phyloP scores from a whole-genome alignment of 2,329 filamentous ascomycete species.

The Pezicula rhizophila region DNA sequence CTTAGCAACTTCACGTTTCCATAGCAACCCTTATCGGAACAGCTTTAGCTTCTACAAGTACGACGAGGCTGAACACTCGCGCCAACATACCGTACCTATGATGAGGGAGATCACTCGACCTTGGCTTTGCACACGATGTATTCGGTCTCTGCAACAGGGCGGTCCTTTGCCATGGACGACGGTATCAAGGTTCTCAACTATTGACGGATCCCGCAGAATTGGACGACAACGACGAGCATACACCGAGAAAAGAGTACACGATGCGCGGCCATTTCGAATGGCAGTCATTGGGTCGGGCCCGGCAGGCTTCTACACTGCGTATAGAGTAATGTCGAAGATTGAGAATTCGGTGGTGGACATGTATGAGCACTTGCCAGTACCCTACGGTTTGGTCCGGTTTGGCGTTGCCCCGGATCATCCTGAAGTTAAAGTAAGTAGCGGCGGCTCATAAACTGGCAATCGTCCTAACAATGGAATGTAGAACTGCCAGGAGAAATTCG shows the following conservation, averaged over 20 bases:
- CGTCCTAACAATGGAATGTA: slow-evolving; percentile 30
- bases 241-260: slow-evolving; percentile 16
- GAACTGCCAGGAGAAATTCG: slow-evolving; percentile 94
- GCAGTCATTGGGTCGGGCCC: slow-evolving; percentile 91
- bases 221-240: slow-evolving; percentile 13
- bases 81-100: background rate
- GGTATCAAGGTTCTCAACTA: background rate
- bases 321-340: slow-evolving; percentile 73
- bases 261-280: slow-evolving; percentile 59
- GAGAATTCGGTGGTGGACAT: slow-evolving; percentile 76
- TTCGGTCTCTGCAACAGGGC: slow-evolving; percentile 5
- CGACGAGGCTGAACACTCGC: too few relatives aligned
- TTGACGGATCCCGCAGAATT: background rate
- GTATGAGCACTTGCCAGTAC: slow-evolving; percentile 91
- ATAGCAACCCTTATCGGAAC: slow-evolving; percentile 4
- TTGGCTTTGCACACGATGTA: slow-evolving; percentile 24
- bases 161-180: slow-evolving; percentile 4
- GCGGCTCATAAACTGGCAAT: background rate
- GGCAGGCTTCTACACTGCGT: slow-evolving; percentile 91
- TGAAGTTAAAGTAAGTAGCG: slow-evolving; percentile 76
- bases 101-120: slow-evolving; percentile 19
- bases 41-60: too few relatives aligned
- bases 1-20: slow-evolving; percentile 23
- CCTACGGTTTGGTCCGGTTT: slow-evolving; percentile 86
- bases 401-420: slow-evolving; percentile 98